A percentile compares a stretch with the other conserved stretches of the same genome.
These are phyloP conservation scores for Potentilla sterilis DNA, from an alignment of 306 rosid species.

Conservation along the genomic window DNA sequence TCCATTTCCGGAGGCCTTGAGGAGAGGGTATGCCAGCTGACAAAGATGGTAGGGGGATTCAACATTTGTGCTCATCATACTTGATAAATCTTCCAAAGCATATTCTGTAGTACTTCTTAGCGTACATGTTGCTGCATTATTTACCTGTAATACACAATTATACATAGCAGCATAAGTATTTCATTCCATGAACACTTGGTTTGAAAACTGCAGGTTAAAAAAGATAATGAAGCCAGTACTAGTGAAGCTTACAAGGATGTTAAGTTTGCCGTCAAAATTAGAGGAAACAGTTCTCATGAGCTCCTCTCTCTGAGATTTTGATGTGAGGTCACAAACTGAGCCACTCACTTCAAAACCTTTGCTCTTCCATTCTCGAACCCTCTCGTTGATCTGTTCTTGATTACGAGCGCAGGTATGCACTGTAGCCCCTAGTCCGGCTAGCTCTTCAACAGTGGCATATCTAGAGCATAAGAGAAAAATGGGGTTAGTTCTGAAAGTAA, in stretches of 20 bases:
- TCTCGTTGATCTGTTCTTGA: conserved; percentile 27
- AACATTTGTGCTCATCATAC: conserved; percentile 33
- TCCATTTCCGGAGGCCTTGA: conserved; percentile 43
- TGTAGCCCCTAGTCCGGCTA: conserved; percentile 44
- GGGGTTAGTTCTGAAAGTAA: neutral
- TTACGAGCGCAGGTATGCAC: conserved; percentile 48
- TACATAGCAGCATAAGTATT: neutral
- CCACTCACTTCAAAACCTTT: conserved; percentile 44
- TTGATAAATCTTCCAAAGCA: conserved; percentile 27
- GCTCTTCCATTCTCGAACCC: conserved; percentile 38
- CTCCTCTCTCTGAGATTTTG: conserved; percentile 32
- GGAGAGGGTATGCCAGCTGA: conserved; percentile 42
- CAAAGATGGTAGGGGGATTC: conserved; percentile 41
- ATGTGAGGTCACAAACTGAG: conserved; percentile 39
- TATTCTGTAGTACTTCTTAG: conserved; percentile 15
- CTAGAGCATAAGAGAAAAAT: conserved; percentile 10
- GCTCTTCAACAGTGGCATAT: conserved; percentile 49
- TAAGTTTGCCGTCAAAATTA: conserved; percentile 40
- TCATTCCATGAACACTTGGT: neutral
- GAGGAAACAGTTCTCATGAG: conserved; percentile 35
- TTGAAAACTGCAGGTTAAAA: neutral
- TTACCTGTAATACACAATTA: conserved; percentile 25
- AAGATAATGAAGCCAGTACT: neutral
- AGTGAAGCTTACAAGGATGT: conserved; percentile 42
- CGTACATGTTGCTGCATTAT: conserved; percentile 20